Evolutionary conservation across 306 rosid species (phyloP).

Genomic region (Mucuna pruriens): DNA sequence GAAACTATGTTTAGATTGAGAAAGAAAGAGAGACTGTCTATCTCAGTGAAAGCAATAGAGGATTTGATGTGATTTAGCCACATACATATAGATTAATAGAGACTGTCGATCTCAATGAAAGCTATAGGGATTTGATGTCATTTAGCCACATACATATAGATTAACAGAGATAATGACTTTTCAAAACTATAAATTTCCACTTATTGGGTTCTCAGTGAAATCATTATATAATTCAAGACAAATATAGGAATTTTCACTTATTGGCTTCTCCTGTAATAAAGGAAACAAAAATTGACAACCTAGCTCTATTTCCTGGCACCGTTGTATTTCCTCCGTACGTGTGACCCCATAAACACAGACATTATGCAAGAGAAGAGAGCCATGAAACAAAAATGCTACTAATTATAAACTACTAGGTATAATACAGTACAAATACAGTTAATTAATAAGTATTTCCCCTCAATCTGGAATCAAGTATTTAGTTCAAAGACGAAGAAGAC

Average conservation of each 20-base stretch:
- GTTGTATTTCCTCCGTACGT: constrained; percentile 36
- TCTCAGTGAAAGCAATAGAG: constrained; percentile 32
- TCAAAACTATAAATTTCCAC: constrained; percentile 8
- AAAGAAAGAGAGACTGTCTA: constrained; percentile 40
- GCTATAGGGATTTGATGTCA: constrained; percentile 36
- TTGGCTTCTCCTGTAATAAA: constrained; percentile 16
- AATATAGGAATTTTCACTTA: constrained; percentile 29
- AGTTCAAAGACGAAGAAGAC: constrained; percentile 28
- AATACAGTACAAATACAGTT: not conserved
- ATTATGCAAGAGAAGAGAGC: not conserved
- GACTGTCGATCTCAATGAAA: constrained; percentile 30
- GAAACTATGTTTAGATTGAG: constrained; percentile 35
- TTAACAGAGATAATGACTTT: constrained; percentile 31
- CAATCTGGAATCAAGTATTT: constrained; percentile 19
- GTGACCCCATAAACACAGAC: not conserved
- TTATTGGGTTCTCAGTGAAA: constrained; percentile 19
- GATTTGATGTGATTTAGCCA: constrained; percentile 37
- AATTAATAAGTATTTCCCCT: not conserved
- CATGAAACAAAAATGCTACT: constrained; percentile 30
- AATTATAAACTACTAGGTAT: not conserved
- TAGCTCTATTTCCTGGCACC: constrained; percentile 28
- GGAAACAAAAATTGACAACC: constrained; percentile 36
- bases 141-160: constrained; percentile 30
- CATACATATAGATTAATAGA: constrained; percentile 19
- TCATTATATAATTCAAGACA: constrained; percentile 21